Evolutionary conservation across 2,329 filamentous ascomycete genomes (phyloP).

Genomic region (Monosporascus sp.): DNA sequence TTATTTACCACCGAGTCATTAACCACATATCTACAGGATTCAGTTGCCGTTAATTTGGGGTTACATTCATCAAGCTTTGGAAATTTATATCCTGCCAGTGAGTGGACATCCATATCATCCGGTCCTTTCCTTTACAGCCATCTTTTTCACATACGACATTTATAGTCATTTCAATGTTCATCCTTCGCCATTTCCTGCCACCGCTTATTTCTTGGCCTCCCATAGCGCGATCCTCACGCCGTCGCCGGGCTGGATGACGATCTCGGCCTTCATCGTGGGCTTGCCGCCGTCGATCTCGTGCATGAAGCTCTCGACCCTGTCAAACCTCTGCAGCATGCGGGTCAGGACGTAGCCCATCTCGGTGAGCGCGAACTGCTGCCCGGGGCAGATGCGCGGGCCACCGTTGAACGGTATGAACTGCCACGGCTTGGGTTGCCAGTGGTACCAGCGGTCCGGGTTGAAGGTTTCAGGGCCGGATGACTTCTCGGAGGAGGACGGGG

Average conservation of each 20-base stretch:
- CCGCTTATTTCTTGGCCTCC: slow-evolving; percentile 31
- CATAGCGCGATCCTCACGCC: slow-evolving; percentile 55
- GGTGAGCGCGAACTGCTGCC: slow-evolving; percentile 76
- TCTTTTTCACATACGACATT: too few relatives aligned
- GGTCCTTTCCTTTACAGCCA: too few relatives aligned
- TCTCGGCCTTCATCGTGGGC: slow-evolving; percentile 52
- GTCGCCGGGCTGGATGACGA: slow-evolving; percentile 54
- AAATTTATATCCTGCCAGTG: too few relatives aligned
- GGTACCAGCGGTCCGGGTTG: slow-evolving; percentile 62
- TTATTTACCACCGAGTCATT: too few relatives aligned
- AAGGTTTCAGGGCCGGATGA: slow-evolving; percentile 47
- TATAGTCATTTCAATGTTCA: too few relatives aligned
- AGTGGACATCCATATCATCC: too few relatives aligned
- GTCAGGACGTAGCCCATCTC: slow-evolving; percentile 71
- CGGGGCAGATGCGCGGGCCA: slow-evolving; percentile 68
- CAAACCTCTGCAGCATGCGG: slow-evolving; percentile 67
- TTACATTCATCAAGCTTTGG: too few relatives aligned
- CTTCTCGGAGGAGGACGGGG: slow-evolving; percentile 34
- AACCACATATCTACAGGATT: too few relatives aligned
- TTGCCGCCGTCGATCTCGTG: slow-evolving; percentile 46
- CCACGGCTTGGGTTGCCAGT: slow-evolving; percentile 61
- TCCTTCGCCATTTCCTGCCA: not conserved
- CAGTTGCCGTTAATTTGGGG: too few relatives aligned
- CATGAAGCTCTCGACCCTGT: slow-evolving; percentile 56
- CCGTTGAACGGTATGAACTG: slow-evolving; percentile 73